Evolutionary conservation across 1,139 yeast genomes (phyloP), one percentile per base, ranked within the genome.

Genomic region (Candida freyschussii): DNA sequence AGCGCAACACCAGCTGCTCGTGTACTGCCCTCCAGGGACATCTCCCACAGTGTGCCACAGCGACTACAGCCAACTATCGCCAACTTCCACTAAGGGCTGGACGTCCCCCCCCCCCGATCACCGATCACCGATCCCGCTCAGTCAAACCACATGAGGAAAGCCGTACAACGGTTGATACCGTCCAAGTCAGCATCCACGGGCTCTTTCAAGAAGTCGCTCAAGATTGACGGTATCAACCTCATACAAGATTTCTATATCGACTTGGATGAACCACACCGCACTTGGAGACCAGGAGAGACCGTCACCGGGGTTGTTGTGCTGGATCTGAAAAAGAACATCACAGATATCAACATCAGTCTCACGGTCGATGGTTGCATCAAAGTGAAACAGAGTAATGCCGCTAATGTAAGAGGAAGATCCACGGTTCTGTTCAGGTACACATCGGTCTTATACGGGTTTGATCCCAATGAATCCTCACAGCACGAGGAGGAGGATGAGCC

Each of bases 251-350:
- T 84, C 55, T 81, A 75, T 55, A 75, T 85, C 27, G 68, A 67
- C 31, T 61, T 85, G 36, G 81, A 78, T 44, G 78, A 79, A 38
- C 91, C 94, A 2, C 94, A 83, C 56, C 71, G 73, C 49, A 37
- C 48, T 8, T 67, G 58, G 65, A 60, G 64, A 23, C 86, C 89
- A 0, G 82, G 82, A 8, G 87, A 80, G 33, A 72, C 67, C 44
- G 68, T 80, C 4, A 60, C 68, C 2, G 91, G 91, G 7, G 78
- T 74, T 45, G 67, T 76, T 16, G 69, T 76, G 4, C 58, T 80
- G 12, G 66, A 72, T 7, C 56, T 79, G 28, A 71, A 71, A 50
- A 72, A 69, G 46, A 77, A 77, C 50, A 50, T 75, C 14, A 67
- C 71, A 23, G 72, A 78, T 44, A 65, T 79, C 15, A 64, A 65